Conservation (phyloP, 2,329 filamentous ascomycete species). For the Beauveria caledonica region DNA sequence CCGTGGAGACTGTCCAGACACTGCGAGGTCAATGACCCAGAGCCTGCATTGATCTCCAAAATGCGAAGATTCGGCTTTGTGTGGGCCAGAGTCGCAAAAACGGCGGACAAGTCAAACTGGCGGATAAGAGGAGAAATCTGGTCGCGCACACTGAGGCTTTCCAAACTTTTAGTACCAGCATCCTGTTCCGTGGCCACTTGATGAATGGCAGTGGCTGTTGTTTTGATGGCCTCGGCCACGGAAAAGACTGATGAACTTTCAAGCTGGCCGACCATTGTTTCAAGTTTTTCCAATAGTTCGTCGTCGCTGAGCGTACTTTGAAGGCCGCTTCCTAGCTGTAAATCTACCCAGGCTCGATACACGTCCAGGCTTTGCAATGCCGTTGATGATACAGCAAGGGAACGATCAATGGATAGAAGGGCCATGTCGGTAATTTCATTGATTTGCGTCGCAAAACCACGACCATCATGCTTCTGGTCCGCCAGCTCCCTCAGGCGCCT, state of each 20-base stretch:
- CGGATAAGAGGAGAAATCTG: background rate
- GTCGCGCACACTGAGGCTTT: background rate
- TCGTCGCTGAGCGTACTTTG: background rate
- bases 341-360: background rate
- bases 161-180: background rate
- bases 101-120: background rate
- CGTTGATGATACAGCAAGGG: background rate
- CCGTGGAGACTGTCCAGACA: background rate
- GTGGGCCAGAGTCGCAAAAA: background rate
- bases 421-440: background rate
- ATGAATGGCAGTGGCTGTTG: background rate
- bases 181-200: background rate
- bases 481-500: background rate
- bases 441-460: background rate
- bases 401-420: background rate
- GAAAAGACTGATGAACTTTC: background rate
- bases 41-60: background rate
- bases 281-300: background rate
- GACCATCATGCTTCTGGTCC: background rate
- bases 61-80: background rate
- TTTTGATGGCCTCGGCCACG: background rate
- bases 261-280: background rate
- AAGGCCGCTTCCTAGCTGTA: background rate
- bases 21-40: background rate
- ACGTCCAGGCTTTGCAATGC: background rate